Evolutionary conservation across 164 flowering plant species (phyloP), one percentile per base, ranked within the genome.

Genomic region (Aristolochia contorta): DNA sequence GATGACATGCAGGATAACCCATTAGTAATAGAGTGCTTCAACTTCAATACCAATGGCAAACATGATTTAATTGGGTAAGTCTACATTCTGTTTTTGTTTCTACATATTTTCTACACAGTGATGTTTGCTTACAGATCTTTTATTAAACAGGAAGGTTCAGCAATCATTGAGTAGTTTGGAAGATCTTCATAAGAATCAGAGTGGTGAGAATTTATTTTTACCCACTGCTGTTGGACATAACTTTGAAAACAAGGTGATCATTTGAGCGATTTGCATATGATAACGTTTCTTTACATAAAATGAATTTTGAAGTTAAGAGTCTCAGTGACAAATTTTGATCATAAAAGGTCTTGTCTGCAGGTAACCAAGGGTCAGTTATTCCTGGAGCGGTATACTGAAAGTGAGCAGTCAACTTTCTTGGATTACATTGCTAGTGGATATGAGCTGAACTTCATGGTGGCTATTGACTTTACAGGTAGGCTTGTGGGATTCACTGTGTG

Each of bases 361-460:
- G 75, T 84, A 64, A 61, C 82, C 58, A 86, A 88, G 74, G 77
- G 95, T 45, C 86, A 86, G 75, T 76, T 94, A 16, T 82, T 76
- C 75, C 92, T 90, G 51, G 88, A 88, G 57, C 69, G 70, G 22
- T 84, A 72, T 77, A 21, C 41, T 61, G 95, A 90, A 78, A 88
- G 77, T 67, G 65, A 62, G 46, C 75, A 75, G 13, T 76, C 73
- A 69, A 93, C 85, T 70, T 93, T 93, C 65, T 66, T 93, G 73
- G 99, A 93, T 67, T 93, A 90, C 65, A 84, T 93, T 57, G 79
- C 97, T 23, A 80, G 82, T 71, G 99, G 97, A 45, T 90, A 81
- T 77, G 94, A 90, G 72, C 87, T 93, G 14, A 87, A 82, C 67
- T 93, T 90, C 59, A 85, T 90, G 96, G 97, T 90, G 65, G 99